Conservation (phyloP, 2,329 filamentous ascomycete species). For the Fusarium sp. region DNA sequence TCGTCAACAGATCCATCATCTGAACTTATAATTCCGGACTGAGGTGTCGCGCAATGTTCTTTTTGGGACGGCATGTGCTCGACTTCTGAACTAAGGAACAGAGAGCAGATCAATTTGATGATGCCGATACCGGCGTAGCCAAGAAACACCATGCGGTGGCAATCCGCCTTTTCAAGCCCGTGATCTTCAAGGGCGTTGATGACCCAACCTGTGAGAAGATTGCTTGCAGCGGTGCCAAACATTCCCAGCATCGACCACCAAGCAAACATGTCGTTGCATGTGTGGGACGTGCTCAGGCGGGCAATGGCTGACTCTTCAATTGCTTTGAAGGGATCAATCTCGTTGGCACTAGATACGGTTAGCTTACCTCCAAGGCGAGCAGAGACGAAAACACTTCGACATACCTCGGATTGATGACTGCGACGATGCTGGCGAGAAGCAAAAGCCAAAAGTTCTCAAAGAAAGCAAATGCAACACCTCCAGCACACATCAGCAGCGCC, state of each 20-base stretch:
- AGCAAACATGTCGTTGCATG: slow-evolving; percentile 44
- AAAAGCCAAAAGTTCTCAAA: slow-evolving; percentile 43
- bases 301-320: slow-evolving; percentile 45
- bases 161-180: slow-evolving; percentile 23
- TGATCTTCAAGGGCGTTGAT: slow-evolving; percentile 31
- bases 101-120: slow-evolving; percentile 32
- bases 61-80: slow-evolving; percentile 26
- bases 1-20: neutral
- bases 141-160: slow-evolving; percentile 39
- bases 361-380: neutral
- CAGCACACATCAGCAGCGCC: slow-evolving; percentile 37
- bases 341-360: slow-evolving; percentile 32
- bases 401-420: slow-evolving; percentile 43
- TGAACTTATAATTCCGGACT: neutral
- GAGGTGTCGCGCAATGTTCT: slow-evolving; percentile 16
- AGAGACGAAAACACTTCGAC: neutral
- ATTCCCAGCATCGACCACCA: slow-evolving; percentile 48
- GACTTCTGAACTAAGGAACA: slow-evolving; percentile 32
- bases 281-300: slow-evolving; percentile 38
- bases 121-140: slow-evolving; percentile 36
- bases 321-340: slow-evolving; percentile 47
- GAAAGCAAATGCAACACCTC: slow-evolving; percentile 34
- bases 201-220: slow-evolving; percentile 39
- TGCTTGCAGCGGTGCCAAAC: slow-evolving; percentile 43
- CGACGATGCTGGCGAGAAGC: slow-evolving; percentile 35